phyloP scores from a whole-genome alignment of 2,329 filamentous ascomycete genomes.

The Fusarium miscanthi region DNA sequence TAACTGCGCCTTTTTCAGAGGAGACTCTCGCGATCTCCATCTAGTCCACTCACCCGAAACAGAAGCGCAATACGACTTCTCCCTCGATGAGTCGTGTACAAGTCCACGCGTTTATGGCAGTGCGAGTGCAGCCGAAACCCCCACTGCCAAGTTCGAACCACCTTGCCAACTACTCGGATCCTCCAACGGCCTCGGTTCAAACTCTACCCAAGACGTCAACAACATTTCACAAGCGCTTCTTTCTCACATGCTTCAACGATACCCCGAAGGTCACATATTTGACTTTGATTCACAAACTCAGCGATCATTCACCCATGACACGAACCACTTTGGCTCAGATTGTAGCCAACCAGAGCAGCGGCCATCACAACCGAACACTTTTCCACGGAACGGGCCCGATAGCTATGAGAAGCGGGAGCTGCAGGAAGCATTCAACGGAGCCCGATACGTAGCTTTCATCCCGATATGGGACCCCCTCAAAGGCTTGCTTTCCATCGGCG shows the following conservation, averaged over 20 bases:
- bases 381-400: background rate
- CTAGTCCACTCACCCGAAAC: background rate
- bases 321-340: rapidly evolving
- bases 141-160: background rate
- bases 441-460: background rate
- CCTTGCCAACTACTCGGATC: background rate
- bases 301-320: too few species aligned
- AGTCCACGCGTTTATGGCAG: background rate
- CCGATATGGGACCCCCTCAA: background rate
- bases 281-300: background rate
- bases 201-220: rapidly evolving
- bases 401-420: background rate
- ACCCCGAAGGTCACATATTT: background rate
- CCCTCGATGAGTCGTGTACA: background rate
- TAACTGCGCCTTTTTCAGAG: background rate
- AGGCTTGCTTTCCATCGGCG: background rate
- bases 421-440: background rate
- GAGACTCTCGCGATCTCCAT: background rate
- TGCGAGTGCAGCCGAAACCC: rapidly evolving
- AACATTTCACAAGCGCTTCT: background rate
- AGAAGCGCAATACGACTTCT: background rate
- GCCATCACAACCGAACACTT: too few species aligned
- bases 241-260: background rate
- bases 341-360: too few species aligned
- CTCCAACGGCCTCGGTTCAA: background rate